Evolutionary conservation across 2,329 filamentous ascomycete genomes (phyloP).

Genomic region (Ceratocystis variospora): DNA sequence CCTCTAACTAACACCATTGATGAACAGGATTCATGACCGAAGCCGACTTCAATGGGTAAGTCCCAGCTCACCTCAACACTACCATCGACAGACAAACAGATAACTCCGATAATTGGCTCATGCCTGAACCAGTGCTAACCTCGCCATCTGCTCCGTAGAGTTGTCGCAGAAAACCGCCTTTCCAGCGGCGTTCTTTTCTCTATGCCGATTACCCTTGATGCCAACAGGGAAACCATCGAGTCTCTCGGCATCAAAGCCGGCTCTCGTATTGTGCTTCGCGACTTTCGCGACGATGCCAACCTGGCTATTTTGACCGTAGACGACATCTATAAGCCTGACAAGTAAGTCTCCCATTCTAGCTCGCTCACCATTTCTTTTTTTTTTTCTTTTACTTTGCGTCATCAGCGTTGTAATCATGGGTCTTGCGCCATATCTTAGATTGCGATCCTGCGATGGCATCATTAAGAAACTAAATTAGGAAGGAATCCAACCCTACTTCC

Average conservation of each 20-base stretch:
- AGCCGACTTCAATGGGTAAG: slow-evolving; percentile 87
- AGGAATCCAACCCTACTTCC: slow-evolving; percentile 7
- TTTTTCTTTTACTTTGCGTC: background rate
- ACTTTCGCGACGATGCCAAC: slow-evolving; percentile 92
- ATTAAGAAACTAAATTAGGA: slow-evolving; percentile 9
- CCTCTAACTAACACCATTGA: background rate
- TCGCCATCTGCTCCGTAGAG: slow-evolving; percentile 36
- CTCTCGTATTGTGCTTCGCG: slow-evolving; percentile 72
- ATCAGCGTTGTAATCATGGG: slow-evolving; percentile 9
- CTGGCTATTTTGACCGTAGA: slow-evolving; percentile 91
- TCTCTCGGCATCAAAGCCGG: slow-evolving; percentile 64
- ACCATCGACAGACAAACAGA: background rate
- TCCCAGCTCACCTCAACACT: background rate
- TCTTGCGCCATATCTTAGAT: slow-evolving; percentile 12
- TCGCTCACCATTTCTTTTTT: background rate
- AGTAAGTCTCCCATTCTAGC: slow-evolving; percentile 38
- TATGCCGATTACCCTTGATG: slow-evolving; percentile 92
- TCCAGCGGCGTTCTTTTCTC: slow-evolving; percentile 81
- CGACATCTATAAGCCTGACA: slow-evolving; percentile 90
- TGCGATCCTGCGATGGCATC: slow-evolving; percentile 18
- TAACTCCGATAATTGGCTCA: background rate
- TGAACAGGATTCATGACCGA: slow-evolving; percentile 81
- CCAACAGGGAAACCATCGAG: slow-evolving; percentile 61
- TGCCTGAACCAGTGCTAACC: background rate
- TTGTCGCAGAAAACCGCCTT: slow-evolving; percentile 78